Conservation (phyloP, 179 eudicot species). For the Camellia oleifera region DNA sequence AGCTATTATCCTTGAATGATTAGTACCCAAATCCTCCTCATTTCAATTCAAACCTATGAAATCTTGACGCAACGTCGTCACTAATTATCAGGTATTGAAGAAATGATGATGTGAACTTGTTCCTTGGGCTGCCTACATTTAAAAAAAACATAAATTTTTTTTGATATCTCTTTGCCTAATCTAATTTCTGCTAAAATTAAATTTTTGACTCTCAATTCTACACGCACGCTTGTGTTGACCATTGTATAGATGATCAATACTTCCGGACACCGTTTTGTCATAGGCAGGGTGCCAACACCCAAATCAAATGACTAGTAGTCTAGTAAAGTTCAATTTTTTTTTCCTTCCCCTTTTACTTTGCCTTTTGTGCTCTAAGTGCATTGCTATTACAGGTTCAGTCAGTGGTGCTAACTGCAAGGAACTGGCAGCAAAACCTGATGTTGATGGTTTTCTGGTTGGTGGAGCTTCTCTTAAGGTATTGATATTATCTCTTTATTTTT, state of each 20-base stretch:
- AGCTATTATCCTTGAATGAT: too few species aligned
- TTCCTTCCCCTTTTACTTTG: background rate
- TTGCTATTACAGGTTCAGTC: constrained; percentile 38
- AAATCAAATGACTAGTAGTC: background rate
- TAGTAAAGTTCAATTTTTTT: background rate
- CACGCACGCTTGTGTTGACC: background rate
- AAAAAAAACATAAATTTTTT: too few species aligned
- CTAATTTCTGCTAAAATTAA: background rate
- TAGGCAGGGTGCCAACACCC: background rate
- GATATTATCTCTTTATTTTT: background rate
- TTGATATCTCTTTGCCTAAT: too few species aligned
- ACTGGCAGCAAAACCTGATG: constrained; percentile 50
- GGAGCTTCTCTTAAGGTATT: constrained; percentile 69
- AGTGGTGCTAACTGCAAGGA: constrained; percentile 62
- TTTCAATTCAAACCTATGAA: too few species aligned
- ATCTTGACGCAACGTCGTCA: too few species aligned
- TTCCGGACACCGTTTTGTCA: background rate
- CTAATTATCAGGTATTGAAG: too few species aligned
- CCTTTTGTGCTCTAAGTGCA: background rate
- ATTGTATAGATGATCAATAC: background rate
- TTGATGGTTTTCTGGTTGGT: constrained; percentile 65
- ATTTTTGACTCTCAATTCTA: background rate
- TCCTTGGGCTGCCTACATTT: too few species aligned
- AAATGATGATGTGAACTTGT: too few species aligned
- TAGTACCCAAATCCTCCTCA: too few species aligned